phyloP scores from a whole-genome alignment of 352 stramenopile species.

The Globisporangium irregulare region DNA sequence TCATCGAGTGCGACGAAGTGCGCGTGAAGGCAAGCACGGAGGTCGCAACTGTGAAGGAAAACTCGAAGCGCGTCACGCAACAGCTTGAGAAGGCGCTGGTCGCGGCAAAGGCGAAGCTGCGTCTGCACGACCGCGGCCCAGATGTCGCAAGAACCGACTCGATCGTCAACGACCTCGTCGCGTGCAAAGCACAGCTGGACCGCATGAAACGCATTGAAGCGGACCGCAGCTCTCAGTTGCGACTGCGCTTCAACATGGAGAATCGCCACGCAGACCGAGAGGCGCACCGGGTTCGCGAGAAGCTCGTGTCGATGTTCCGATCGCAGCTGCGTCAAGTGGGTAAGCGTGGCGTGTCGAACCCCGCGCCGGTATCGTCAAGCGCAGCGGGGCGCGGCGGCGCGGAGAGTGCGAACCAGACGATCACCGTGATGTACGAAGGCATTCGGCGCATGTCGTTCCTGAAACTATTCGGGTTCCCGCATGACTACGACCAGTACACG shows the following conservation, averaged over 20 bases:
- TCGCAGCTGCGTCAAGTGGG: slow-evolving; percentile 49
- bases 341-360: slow-evolving; percentile 23
- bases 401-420: slow-evolving; percentile 10
- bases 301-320: slow-evolving; percentile 38
- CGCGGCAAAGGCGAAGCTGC: slow-evolving; percentile 43
- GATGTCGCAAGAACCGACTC: slow-evolving; percentile 45
- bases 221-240: slow-evolving; percentile 45
- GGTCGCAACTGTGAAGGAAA: slow-evolving; percentile 49
- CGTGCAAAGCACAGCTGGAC: slow-evolving; percentile 45
- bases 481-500: slow-evolving; percentile 52
- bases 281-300: slow-evolving; percentile 44
- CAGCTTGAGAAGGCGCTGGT: slow-evolving; percentile 45
- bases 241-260: slow-evolving; percentile 46
- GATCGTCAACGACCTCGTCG: slow-evolving; percentile 45
- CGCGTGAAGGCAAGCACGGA: slow-evolving; percentile 49
- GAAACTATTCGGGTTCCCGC: slow-evolving; percentile 49
- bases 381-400: slow-evolving; percentile 11
- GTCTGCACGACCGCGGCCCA: slow-evolving; percentile 57
- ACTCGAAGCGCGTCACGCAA: slow-evolving; percentile 38
- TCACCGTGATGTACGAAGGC: slow-evolving; percentile 51
- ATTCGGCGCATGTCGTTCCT: slow-evolving; percentile 64
- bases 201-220: slow-evolving; percentile 44
- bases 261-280: slow-evolving; percentile 54
- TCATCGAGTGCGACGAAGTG: slow-evolving; percentile 75
- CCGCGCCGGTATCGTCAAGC: slow-evolving; percentile 4